phyloP scores from a whole-genome alignment of 768 basidiomycete genomes.

The Tricholoma sp. region DNA sequence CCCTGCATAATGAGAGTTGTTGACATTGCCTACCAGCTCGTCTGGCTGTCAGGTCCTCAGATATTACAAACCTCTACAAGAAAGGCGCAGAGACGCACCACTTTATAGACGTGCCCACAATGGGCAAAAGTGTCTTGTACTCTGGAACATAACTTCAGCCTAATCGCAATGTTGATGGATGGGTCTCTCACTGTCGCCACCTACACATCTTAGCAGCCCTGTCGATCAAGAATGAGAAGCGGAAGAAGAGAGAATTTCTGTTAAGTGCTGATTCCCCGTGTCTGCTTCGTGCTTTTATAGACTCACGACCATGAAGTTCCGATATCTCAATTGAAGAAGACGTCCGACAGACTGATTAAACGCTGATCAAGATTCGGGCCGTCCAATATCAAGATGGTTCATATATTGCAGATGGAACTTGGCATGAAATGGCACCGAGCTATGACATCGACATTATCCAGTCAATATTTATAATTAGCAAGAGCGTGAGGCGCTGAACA shows the following conservation, averaged over 20 bases:
- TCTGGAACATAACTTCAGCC: constrained; percentile 31
- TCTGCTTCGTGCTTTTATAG: background rate
- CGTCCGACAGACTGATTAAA: constrained; percentile 1
- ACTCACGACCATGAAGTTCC: constrained; percentile 5
- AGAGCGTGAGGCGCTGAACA: background rate
- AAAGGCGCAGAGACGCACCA: constrained; percentile 33
- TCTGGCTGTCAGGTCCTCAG: constrained; percentile 42
- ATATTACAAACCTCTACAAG: constrained; percentile 3
- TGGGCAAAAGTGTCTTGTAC: constrained; percentile 57
- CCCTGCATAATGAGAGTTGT: constrained; percentile 3
- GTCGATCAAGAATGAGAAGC: background rate
- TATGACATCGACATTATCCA: background rate
- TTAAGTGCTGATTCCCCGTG: background rate
- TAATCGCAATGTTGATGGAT: constrained; percentile 1
- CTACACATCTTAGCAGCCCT: constrained; percentile 51
- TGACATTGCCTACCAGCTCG: constrained; percentile 41
- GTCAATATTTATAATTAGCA: background rate
- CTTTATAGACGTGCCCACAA: constrained; percentile 50
- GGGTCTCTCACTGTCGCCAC: constrained; percentile 59
- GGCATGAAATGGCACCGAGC: constrained; percentile 1
- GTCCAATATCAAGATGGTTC: constrained; percentile 7
- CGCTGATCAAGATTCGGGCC: constrained; percentile 10
- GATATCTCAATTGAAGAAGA: constrained; percentile 9
- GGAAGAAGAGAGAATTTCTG: background rate
- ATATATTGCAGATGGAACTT: constrained; percentile 1